Evolutionary conservation across 768 basidiomycete genomes (phyloP).

Genomic region (Psilocybe cyanescens): DNA sequence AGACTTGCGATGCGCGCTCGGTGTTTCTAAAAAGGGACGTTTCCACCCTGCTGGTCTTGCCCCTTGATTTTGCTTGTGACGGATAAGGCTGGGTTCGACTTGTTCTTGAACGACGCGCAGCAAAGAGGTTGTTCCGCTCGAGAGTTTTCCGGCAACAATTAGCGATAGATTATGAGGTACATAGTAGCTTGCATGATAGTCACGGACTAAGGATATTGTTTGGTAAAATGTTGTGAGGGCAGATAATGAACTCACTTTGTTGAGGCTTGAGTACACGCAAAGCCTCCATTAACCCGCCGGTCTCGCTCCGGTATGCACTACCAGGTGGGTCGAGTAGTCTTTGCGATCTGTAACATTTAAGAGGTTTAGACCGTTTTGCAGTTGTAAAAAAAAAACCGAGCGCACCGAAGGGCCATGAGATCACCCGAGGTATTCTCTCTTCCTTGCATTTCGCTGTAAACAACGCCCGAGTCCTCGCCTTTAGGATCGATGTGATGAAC

Average conservation of each 20-base stretch:
- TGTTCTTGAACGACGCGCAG: constrained; percentile 81
- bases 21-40: constrained; percentile 90
- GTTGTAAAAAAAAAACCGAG: constrained; percentile 15
- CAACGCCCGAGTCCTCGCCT: constrained; percentile 93
- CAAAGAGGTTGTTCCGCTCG: constrained; percentile 73
- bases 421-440: constrained; percentile 92
- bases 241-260: constrained; percentile 63
- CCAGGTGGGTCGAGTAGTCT: constrained; percentile 77
- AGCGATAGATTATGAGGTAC: constrained; percentile 93
- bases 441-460: constrained; percentile 97
- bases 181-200: constrained; percentile 90
- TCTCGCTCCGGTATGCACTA: constrained; percentile 95
- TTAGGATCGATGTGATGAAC: constrained; percentile 94
- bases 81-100: constrained; percentile 81
- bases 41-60: constrained; percentile 83
- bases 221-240: constrained; percentile 4
- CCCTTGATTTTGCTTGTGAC: constrained; percentile 74
- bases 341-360: constrained; percentile 59
- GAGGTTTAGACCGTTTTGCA: neutral
- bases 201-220: constrained; percentile 60
- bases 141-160: constrained; percentile 86
- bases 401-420: constrained; percentile 84
- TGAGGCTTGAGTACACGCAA: constrained; percentile 84
- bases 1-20: constrained; percentile 63
- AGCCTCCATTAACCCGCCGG: constrained; percentile 94